phyloP scores from a whole-genome alignment of 495 filamentous ascomycete genomes.

The Neurospora sp. region DNA sequence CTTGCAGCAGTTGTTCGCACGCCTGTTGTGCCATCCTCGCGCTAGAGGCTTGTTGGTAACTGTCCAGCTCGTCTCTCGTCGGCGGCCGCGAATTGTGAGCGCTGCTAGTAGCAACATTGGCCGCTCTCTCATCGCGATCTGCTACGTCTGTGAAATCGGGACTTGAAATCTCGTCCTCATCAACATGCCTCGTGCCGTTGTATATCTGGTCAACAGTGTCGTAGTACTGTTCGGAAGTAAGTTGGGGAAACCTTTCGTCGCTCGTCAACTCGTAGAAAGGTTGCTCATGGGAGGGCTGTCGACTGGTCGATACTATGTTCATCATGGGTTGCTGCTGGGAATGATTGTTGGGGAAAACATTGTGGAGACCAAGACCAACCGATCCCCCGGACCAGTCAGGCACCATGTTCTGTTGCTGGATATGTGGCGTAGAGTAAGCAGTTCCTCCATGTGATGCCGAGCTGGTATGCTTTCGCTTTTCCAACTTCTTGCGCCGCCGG shows the following conservation, averaged over 20 bases:
- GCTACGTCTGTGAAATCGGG: not conserved
- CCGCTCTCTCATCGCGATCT: not conserved
- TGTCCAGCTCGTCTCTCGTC: not conserved
- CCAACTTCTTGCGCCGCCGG: constrained; percentile 24
- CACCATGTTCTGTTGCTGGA: constrained; percentile 7
- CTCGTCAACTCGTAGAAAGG: constrained; percentile 7
- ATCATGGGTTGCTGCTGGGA: not conserved
- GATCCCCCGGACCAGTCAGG: constrained; percentile 14
- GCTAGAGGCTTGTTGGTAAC: not conserved
- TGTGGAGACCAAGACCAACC: not conserved
- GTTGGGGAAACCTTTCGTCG: constrained; percentile 9
- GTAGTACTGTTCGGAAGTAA: constrained; percentile 31
- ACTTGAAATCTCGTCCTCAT: not conserved
- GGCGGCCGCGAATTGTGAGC: not conserved
- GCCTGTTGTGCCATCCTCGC: not conserved
- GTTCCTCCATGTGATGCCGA: constrained; percentile 1
- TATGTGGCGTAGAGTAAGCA: not conserved
- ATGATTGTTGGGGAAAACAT: not conserved
- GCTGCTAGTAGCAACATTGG: not conserved
- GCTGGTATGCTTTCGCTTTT: constrained; percentile 21
- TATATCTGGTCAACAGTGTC: constrained; percentile 32
- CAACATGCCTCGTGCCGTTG: constrained; percentile 5
- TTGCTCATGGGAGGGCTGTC: not conserved
- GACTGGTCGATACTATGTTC: not conserved
- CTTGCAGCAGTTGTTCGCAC: not conserved